A percentile compares a stretch with the other conserved stretches of the same genome.
phyloP scores from a whole-genome alignment of 2,329 filamentous ascomycete genomes.

The Trichoderma gracile region DNA sequence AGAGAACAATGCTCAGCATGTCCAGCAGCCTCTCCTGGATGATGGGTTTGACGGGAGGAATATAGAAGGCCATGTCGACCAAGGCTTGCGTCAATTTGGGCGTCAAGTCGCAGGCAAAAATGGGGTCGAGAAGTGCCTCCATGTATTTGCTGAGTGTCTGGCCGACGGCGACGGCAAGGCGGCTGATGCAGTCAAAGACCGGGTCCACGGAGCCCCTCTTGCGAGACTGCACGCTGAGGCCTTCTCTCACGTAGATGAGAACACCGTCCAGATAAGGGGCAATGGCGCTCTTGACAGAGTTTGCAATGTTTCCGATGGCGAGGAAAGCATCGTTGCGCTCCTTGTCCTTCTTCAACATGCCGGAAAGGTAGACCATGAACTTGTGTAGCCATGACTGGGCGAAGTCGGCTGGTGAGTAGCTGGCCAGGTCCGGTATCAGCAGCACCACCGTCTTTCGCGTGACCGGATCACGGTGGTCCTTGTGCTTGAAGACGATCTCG shows the following conservation, averaged over 20 bases:
- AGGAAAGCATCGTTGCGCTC: slow-evolving; percentile 93
- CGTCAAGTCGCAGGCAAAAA: slow-evolving; percentile 94
- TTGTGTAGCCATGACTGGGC: slow-evolving; percentile 84
- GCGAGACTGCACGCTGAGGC: slow-evolving; percentile 75
- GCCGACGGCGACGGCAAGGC: slow-evolving; percentile 90
- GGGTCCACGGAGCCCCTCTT: slow-evolving; percentile 68
- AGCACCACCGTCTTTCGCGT: slow-evolving; percentile 88
- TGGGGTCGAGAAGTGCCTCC: slow-evolving; percentile 90
- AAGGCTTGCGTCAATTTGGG: slow-evolving; percentile 92
- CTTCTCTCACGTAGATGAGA: slow-evolving; percentile 88
- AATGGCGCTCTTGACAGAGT: slow-evolving; percentile 93
- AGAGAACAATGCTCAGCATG: slow-evolving; percentile 91
- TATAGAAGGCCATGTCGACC: slow-evolving; percentile 98
- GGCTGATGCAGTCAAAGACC: slow-evolving; percentile 97
- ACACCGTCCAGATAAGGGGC: slow-evolving; percentile 94
- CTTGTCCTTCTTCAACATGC: slow-evolving; percentile 91
- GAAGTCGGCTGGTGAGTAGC: slow-evolving; percentile 90
- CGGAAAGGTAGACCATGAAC: slow-evolving; percentile 95
- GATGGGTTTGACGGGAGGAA: slow-evolving; percentile 86
- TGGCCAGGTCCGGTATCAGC: slow-evolving; percentile 88
- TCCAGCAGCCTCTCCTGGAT: slow-evolving; percentile 94
- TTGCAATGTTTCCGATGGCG: slow-evolving; percentile 93
- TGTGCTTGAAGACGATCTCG: slow-evolving; percentile 88
- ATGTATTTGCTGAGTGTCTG: slow-evolving; percentile 98
- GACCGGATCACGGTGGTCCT: slow-evolving; percentile 85